A percentile compares a stretch with the other conserved stretches of the same genome.
Evolutionary conservation across 306 rosid species (phyloP).

Genomic region (Begonia peltatifolia): DNA sequence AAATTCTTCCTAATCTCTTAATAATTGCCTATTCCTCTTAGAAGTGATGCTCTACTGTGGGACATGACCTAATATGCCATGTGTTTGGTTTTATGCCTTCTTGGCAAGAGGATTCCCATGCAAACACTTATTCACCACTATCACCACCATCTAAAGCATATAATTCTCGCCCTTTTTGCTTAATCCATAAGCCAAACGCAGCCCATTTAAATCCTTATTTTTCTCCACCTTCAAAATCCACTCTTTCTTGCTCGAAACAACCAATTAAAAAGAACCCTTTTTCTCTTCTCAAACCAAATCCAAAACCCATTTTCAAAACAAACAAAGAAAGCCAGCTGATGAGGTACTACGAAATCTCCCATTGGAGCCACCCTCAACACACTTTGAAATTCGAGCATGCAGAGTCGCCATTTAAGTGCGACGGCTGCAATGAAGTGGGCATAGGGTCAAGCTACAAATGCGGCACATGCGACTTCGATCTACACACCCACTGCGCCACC

Average conservation of each 20-base stretch:
- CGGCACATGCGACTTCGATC: conserved; percentile 57
- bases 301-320: neutral
- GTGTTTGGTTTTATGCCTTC: conserved; percentile 9
- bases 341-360: conserved; percentile 70
- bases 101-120: conserved; percentile 11
- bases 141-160: conserved; percentile 9
- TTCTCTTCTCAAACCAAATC: conserved; percentile 6
- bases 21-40: neutral
- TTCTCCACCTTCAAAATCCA: neutral
- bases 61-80: conserved; percentile 10
- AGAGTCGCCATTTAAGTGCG: conserved; percentile 82
- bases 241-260: neutral
- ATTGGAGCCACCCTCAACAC: conserved; percentile 82
- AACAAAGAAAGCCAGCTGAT: conserved; percentile 17
- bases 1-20: neutral
- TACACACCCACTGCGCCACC: conserved; percentile 70
- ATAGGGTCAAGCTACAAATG: conserved; percentile 83
- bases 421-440: conserved; percentile 85
- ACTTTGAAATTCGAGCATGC: conserved; percentile 53
- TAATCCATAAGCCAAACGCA: conserved; percentile 11
- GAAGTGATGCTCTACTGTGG: conserved; percentile 5
- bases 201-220: conserved; percentile 6
- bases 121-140: conserved; percentile 5
- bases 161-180: conserved; percentile 11
- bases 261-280: neutral